Evolutionary conservation across 352 stramenopile species (phyloP).

Genomic region (Globisporangium recalcitrans): DNA sequence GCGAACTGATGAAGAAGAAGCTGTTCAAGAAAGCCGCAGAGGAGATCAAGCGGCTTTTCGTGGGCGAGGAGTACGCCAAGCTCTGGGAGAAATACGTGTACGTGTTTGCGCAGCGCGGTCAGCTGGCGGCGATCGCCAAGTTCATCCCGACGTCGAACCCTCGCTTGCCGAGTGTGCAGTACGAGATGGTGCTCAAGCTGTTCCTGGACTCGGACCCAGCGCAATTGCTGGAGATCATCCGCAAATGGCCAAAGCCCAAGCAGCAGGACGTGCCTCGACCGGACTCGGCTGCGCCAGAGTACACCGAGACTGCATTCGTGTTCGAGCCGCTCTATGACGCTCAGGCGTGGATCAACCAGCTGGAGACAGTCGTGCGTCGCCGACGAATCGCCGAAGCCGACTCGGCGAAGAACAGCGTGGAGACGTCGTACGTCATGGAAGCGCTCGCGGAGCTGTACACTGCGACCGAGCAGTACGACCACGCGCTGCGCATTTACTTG

Average conservation of each 20-base stretch:
- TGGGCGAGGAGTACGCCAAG: conserved; percentile 56
- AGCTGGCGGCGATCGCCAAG: conserved; percentile 63
- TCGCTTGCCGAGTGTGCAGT: conserved; percentile 61
- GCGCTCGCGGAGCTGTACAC: conserved; percentile 78
- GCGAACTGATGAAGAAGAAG: conserved; percentile 69
- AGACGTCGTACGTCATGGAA: conserved; percentile 82
- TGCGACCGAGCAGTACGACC: conserved; percentile 74
- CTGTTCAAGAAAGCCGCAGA: conserved; percentile 66
- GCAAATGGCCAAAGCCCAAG: conserved; percentile 77
- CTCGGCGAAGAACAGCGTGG: conserved; percentile 52
- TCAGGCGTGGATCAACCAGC: conserved; percentile 75
- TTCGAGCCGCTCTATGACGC: conserved; percentile 80
- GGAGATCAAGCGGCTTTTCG: conserved; percentile 69
- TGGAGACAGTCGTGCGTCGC: conserved; percentile 66
- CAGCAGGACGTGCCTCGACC: conserved; percentile 29
- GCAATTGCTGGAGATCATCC: conserved; percentile 69
- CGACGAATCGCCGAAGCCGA: conserved; percentile 65
- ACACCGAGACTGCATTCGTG: conserved; percentile 58
- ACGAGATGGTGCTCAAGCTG: conserved; percentile 84
- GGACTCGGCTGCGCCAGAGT: conserved; percentile 39
- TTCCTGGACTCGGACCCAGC: conserved; percentile 78
- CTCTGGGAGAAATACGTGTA: conserved; percentile 88
- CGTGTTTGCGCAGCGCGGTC: conserved; percentile 72
- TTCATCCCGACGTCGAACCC: conserved; percentile 71
- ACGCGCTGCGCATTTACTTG: conserved; percentile 80